Evolutionary conservation across 2,329 filamentous ascomycete species (phyloP), one percentile per base, ranked within the genome.

Genomic region (Xenosphaeropsis pyriputrescens): DNA sequence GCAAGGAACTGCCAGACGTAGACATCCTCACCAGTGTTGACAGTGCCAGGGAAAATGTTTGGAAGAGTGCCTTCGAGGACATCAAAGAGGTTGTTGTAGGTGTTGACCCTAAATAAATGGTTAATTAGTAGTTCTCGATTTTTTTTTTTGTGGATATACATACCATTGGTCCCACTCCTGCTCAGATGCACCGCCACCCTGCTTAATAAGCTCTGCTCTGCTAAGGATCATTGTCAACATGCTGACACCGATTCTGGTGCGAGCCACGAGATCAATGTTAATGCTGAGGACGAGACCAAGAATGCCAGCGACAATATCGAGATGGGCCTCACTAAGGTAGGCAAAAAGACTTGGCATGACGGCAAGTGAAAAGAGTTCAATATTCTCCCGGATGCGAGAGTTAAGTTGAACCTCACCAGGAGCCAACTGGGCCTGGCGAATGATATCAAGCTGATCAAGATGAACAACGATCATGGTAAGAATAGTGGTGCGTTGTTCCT

Each of bases 1-100:
- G 91, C 91, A 46, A 98, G 70, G 57, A 96, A 93, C 60, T 96
- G 89, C 91, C 91, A 98, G 30, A 96, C 85, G 53, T 96, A 93
- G 53, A 94, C 80, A 52, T 98, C 91, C 47, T 95, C 86, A 36
- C 84, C 83, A 6, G 84, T 79, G 46, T 85, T 86, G 52, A 93
- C 84, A n/a, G 81, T 81, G 15, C 82, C 84, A 0, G 89, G 88
- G 72, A 98, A 98, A 45, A 95, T 79, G 49, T 81, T 73, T 11
- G 81, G 79, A 34, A 96, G 70, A 6, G 79, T 78, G 2, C 84
- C 84, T 57, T 96, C 89, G 14, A 96, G 67, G 6, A 74, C 71
- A 56, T 91, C 85, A 60, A 98, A 98, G 42, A 98, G 72, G 18
- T 73, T 70, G 49, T 86, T 85, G 62, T 94, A 96, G 6, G 84